Base-by-base conservation (phyloP, 495 filamentous ascomycete genomes). In the Lasiosphaeriaceae sp. region DNA sequence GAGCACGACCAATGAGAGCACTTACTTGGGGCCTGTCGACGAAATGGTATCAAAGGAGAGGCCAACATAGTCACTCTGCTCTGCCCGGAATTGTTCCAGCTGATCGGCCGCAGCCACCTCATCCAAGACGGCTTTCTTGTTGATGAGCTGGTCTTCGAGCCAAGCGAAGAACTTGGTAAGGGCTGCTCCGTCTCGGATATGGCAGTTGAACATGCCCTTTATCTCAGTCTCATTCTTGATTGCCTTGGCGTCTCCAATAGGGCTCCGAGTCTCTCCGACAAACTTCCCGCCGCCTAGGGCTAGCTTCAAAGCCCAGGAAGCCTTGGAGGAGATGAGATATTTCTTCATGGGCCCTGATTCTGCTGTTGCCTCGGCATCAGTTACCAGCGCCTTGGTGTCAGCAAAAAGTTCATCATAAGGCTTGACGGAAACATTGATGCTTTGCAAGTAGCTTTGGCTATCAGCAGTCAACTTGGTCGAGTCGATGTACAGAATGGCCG, bases 21-120 rank as follows among this genome's bases (percentile, higher is more conserved):
- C 76, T 70, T 57, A 80, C 74, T 99, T 97, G 20, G 94, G 74
- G 5, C 95, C 95, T 1, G 90, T 96, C 0, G 92, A 95, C 11
- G 94, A 97, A 59, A 99, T 97, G 4, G 95, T 96, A 61, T 90
- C 86, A 63, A 99, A 99, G 3, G 92, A 96, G 9, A 97, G 80
- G 21, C 95, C 95, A 49, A 89, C 90, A 68, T 92, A 97, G 55
- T 89, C 77, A 46, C 91, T 81, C 23, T 93, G 83, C 71, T 90
- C 89, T 47, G 84, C 85, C 61, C 95, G 84, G 45, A 95, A 80
- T 53, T 85, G 74, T 66, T 96, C 92, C 26, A 99, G 77, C 72
- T 93, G 94, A 67, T 97, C 91, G 2, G 92, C 94, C 21, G 81
- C 95, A 56, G 90, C 83, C 20, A 96, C 90, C 68, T 99, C 95